phyloP scores from a whole-genome alignment of 805 yeast genomes.

The Wickerhamiella musiphila region DNA sequence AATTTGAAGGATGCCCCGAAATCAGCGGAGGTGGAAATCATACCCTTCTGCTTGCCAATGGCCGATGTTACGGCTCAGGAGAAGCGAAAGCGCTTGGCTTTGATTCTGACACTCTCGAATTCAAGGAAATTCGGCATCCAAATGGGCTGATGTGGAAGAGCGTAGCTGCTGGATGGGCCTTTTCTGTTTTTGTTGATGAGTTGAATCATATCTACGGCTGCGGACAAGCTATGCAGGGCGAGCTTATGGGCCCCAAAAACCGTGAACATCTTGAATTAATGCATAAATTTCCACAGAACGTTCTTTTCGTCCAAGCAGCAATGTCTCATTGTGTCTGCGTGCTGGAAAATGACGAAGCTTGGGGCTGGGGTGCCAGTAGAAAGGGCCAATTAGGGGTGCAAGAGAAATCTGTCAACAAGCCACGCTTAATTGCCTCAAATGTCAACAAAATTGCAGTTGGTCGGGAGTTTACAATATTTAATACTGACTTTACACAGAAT shows the following conservation, averaged over 20 bases:
- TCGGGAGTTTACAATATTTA: constrained; percentile 35
- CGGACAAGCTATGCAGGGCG: constrained; percentile 61
- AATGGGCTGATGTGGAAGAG: constrained; percentile 24
- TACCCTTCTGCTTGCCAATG: constrained; percentile 41
- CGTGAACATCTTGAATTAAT: constrained; percentile 3
- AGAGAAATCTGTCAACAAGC: constrained; percentile 2
- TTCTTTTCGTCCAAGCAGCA: constrained; percentile 17
- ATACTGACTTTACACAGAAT: too few relatives aligned
- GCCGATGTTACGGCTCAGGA: constrained; percentile 44
- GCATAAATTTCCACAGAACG: constrained; percentile 8
- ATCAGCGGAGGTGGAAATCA: constrained; percentile 79
- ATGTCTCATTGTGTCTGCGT: constrained; percentile 20
- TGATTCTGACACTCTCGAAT: background rate
- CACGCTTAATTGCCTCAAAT: constrained; percentile 6
- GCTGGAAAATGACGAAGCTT: constrained; percentile 26
- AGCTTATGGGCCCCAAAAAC: constrained; percentile 27
- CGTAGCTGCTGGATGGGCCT: constrained; percentile 71
- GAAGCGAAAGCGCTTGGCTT: constrained; percentile 31
- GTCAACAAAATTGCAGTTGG: constrained; percentile 27
- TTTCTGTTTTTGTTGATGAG: constrained; percentile 32
- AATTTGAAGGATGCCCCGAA: constrained; percentile 3
- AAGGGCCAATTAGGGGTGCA: constrained; percentile 33
- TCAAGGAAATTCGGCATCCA: constrained; percentile 7
- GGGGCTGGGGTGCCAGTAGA: constrained; percentile 56
- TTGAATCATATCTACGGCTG: constrained; percentile 29